Conservation (phyloP, 129 eudicot species). For the Oenanthe sinensis region DNA sequence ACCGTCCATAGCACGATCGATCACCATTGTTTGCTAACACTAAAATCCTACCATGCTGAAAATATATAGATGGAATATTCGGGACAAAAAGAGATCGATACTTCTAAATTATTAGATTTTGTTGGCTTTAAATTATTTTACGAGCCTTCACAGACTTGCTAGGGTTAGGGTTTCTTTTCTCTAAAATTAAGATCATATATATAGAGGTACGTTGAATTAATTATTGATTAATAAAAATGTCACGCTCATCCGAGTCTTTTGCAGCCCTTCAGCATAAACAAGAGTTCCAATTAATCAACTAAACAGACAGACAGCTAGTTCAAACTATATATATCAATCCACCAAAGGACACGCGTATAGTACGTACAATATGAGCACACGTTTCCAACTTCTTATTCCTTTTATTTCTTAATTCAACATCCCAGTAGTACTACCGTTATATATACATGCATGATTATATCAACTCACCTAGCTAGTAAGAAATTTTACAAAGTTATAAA, state of each 20-base stretch:
- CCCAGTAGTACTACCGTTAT: not conserved
- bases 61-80: not conserved
- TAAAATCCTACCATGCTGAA: not conserved
- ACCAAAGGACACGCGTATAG: not conserved
- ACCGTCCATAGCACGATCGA: not conserved
- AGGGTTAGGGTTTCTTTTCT: not conserved
- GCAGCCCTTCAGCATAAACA: slow-evolving; percentile 2
- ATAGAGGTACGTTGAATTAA: too few relatives aligned
- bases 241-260: slow-evolving; percentile 1
- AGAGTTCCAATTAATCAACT: not conserved
- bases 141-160: not conserved
- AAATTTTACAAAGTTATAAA: not conserved
- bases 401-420: not conserved
- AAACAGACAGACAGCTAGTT: not conserved
- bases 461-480: not conserved
- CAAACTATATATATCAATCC: not conserved
- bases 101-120: not conserved
- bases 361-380: not conserved
- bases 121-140: not conserved
- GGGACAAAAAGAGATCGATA: not conserved
- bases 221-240: not conserved
- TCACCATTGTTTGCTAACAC: not conserved
- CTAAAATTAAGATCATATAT: too few relatives aligned
- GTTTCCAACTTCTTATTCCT: not conserved
- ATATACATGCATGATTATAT: not conserved